phyloP scores from a whole-genome alignment of 257 asterid genomes.

The Rhazya stricta region DNA sequence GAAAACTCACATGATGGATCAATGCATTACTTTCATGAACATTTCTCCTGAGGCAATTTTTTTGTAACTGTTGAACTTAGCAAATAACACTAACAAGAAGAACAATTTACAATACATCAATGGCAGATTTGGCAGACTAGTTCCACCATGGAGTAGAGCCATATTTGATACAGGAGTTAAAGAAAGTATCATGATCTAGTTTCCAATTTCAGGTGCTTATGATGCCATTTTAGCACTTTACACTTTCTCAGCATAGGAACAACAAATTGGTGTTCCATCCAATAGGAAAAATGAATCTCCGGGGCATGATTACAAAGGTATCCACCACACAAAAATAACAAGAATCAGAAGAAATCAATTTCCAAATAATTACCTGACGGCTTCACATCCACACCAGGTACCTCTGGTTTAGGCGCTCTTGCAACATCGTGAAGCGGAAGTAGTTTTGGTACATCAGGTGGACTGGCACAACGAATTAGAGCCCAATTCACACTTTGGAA shows the following conservation, averaged over 20 bases:
- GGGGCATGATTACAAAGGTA: neutral
- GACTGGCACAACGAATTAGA: constrained; percentile 56
- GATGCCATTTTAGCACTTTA: constrained; percentile 12
- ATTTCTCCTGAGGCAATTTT: neutral
- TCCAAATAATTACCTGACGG: constrained; percentile 56
- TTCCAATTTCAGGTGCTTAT: constrained; percentile 7
- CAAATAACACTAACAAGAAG: constrained; percentile 1
- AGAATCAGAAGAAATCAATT: constrained; percentile 54
- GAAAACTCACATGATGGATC: neutral
- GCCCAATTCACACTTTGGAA: constrained; percentile 65
- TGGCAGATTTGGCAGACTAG: neutral
- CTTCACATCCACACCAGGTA: constrained; percentile 38
- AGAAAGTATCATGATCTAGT: neutral
- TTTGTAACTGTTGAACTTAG: neutral
- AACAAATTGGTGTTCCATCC: constrained; percentile 18
- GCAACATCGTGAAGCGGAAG: constrained; percentile 25
- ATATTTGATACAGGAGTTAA: neutral
- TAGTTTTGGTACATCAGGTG: constrained; percentile 58
- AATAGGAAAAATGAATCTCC: neutral
- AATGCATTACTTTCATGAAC: neutral
- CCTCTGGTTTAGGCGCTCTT: constrained; percentile 26
- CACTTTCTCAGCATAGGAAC: constrained; percentile 14
- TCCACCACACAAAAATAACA: neutral
- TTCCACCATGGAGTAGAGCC: neutral
- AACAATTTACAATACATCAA: neutral